Conservation (phyloP, 129 eudicot species). For the Sambucus nigra region DNA sequence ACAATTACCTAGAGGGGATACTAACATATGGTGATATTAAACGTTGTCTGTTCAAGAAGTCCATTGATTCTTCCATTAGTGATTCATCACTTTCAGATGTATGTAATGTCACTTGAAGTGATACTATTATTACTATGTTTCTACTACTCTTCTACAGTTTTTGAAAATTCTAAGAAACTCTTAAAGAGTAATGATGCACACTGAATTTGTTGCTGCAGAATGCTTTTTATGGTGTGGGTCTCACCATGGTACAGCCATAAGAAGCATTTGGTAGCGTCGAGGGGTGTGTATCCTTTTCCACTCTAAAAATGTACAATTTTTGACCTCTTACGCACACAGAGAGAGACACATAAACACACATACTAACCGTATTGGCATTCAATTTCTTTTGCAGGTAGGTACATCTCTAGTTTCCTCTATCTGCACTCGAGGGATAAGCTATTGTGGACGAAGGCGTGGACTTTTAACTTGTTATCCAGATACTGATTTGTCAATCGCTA, state of each 20-base stretch:
- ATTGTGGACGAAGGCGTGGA: conserved; percentile 76
- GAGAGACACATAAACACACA: too few species aligned
- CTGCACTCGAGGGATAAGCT: conserved; percentile 79
- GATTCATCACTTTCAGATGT: conserved; percentile 52
- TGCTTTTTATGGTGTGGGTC: too few species aligned
- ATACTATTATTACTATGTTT: neutral
- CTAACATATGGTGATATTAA: conserved; percentile 74
- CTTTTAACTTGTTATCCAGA: conserved; percentile 94
- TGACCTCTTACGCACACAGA: neutral
- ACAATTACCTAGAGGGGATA: conserved; percentile 77
- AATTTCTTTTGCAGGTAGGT: conserved; percentile 41
- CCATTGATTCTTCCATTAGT: conserved; percentile 35
- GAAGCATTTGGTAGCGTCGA: too few species aligned
- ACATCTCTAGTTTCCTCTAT: conserved; percentile 56
- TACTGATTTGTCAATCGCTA: conserved; percentile 81
- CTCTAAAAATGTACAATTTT: neutral
- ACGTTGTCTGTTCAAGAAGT: conserved; percentile 39
- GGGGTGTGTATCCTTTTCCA: too few species aligned
- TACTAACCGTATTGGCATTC: too few species aligned
- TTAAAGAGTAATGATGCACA: too few species aligned
- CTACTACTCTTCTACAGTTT: neutral
- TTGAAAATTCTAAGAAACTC: neutral
- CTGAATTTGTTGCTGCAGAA: too few species aligned
- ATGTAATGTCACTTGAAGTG: conserved; percentile 11
- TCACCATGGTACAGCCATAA: too few species aligned